Base-by-base conservation (phyloP, 768 basidiomycete species). In the Terana coerulea region DNA sequence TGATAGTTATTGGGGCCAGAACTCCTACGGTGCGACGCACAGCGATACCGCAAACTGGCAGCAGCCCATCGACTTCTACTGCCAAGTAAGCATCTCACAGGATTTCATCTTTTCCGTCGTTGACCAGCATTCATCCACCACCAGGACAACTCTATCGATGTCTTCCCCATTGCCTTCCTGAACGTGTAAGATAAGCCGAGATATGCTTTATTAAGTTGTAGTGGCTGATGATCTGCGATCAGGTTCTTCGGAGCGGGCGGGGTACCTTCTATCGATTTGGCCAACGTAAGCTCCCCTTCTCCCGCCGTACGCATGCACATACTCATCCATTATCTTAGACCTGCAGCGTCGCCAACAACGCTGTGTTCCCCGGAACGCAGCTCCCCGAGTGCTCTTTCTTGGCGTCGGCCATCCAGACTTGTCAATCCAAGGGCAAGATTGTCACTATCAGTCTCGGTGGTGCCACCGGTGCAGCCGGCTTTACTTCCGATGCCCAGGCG, bases 351-450 rank as follows among this genome's bases (percentile, higher is more conserved):
- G 72, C 63, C 5, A 72, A 78, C 56, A 77, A 83, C 48, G 63
- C 75, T 0, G 74, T 78, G 15, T 88, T 87, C 53, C 64, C 83
- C 9, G 85, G 83, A 19, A 84, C 83, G 15, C 65, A 71, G 28
- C 75, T 89, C 25, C 76, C 82, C 10, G 72, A 88, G 60, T 89
- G 88, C 60, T 60, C 71, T 5, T 75, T 75, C 53, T 68, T 89
- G 33, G 83, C 83, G 1, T 56, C 76, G 5, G 80, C 82, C 54
- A 88, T 90, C 57, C 55, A 74, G 54, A 69, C 75, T 29, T 88
- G 88, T 65, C 87, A 89, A 65, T 57, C 63, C 31, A 65, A 62
- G 46, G 68, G 68, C 53, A 69, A 69, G 60, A 69, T 71, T 28
- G 66, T 74, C 47, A 73, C 72, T 12, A 55, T 74, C 36, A 68